These are phyloP conservation scores for Karstenula rhodostoma DNA, from an alignment of 2,329 filamentous ascomycete species.

Conservation along the genomic window DNA sequence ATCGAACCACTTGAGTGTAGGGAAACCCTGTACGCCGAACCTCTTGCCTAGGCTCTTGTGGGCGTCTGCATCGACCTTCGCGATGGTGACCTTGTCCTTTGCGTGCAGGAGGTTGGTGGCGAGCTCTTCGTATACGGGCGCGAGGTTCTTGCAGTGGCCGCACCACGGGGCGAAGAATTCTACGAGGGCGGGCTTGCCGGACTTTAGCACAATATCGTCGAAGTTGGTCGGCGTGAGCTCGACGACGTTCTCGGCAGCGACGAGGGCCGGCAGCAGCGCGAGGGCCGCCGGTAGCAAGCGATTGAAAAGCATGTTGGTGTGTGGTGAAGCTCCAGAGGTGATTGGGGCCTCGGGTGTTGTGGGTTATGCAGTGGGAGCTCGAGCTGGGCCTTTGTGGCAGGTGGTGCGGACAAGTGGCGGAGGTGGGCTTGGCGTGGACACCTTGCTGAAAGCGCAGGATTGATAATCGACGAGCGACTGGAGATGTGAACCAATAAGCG, in stretches of 20 bases:
- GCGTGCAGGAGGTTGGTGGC: conserved; percentile 76
- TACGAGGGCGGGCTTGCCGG: conserved; percentile 92
- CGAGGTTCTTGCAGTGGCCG: conserved; percentile 98
- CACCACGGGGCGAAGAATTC: conserved; percentile 99
- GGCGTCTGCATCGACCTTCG: conserved; percentile 94
- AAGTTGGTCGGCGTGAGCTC: conserved; percentile 93
- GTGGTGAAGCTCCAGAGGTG: conserved; percentile 24
- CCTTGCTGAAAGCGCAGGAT: conserved; percentile 24
- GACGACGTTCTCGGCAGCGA: conserved; percentile 81
- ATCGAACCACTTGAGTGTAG: conserved; percentile 97
- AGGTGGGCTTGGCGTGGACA: conserved; percentile 37
- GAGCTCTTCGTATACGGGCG: conserved; percentile 93
- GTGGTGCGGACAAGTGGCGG: conserved; percentile 26
- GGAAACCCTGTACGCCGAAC: conserved; percentile 93
- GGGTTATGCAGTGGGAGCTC: conserved; percentile 22
- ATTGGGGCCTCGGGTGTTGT: conserved; percentile 28
- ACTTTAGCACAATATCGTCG: conserved; percentile 85
- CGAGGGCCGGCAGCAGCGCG: conserved; percentile 42
- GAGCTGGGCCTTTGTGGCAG: conserved; percentile 22
- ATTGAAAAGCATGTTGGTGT: conserved; percentile 42
- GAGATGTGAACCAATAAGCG: not conserved
- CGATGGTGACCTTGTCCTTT: conserved; percentile 81
- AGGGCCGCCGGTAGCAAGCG: conserved; percentile 42
- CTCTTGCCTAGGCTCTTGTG: conserved; percentile 84
- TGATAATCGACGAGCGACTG: conserved; percentile 12